phyloP scores from a whole-genome alignment of 768 basidiomycete species.

The Leucocoprinus sp. region DNA sequence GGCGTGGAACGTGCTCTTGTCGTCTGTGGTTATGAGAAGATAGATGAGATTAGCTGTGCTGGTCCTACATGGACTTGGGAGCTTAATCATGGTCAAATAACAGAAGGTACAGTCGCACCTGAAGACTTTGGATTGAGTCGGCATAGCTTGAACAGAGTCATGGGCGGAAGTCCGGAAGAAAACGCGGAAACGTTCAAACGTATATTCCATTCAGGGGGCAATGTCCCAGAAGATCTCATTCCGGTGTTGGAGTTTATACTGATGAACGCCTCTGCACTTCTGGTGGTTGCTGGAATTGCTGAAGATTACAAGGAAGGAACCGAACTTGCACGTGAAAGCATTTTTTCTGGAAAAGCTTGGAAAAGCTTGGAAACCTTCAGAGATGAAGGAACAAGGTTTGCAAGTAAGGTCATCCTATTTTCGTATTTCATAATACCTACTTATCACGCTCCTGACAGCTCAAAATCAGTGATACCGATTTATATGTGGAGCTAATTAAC shows the following conservation, averaged over 20 bases:
- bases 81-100: slow-evolving; percentile 58
- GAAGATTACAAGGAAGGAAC: slow-evolving; percentile 65
- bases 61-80: slow-evolving; percentile 86
- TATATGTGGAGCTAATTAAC: too few species aligned
- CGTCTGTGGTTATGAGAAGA: slow-evolving; percentile 84
- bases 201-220: slow-evolving; percentile 51
- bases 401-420: slow-evolving; percentile 13
- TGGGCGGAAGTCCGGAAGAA: slow-evolving; percentile 64
- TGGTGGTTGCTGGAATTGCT: slow-evolving; percentile 79
- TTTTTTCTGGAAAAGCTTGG: slow-evolving; percentile 55
- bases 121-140: slow-evolving; percentile 67
- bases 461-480: too few species aligned
- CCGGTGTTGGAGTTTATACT: slow-evolving; percentile 82
- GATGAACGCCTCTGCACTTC: slow-evolving; percentile 82
- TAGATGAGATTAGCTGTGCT: slow-evolving; percentile 95
- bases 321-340: slow-evolving; percentile 51
- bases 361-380: slow-evolving; percentile 45
- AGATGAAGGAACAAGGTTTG: slow-evolving; percentile 28
- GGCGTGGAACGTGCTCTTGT: slow-evolving; percentile 82
- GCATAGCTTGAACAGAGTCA: slow-evolving; percentile 65
- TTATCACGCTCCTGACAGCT: too few species aligned
- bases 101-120: slow-evolving; percentile 54
- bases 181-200: slow-evolving; percentile 70
- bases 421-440: too few species aligned
- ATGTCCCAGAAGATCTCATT: slow-evolving; percentile 46